Conservation (phyloP, 2,329 filamentous ascomycete species). For the Aspergillus sojae region DNA sequence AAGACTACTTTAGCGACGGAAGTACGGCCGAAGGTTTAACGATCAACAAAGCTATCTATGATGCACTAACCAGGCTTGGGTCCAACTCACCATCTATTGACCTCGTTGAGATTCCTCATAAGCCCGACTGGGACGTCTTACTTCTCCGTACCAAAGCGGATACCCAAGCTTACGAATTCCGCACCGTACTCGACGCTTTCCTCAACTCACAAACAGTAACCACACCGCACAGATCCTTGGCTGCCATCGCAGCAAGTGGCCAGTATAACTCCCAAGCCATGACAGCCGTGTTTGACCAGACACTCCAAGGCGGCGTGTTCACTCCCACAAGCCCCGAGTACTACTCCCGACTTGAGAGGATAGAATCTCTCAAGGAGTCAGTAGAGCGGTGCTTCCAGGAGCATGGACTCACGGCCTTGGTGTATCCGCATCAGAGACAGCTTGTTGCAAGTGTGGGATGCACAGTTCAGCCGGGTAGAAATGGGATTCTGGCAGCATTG, state of each 20-base stretch:
- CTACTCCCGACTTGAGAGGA: conserved; percentile 47
- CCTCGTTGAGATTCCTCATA: conserved; percentile 1
- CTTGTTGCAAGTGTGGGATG: conserved; percentile 62
- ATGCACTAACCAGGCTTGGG: conserved; percentile 38
- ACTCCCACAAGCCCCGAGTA: conserved; percentile 58
- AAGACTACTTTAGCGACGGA: conserved; percentile 2
- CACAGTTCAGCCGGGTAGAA: conserved; percentile 61
- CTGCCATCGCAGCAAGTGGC: conserved; percentile 53
- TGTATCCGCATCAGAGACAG: conserved; percentile 68
- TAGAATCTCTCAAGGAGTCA: conserved; percentile 55
- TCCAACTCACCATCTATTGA: neutral
- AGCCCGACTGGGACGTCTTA: conserved; percentile 19
- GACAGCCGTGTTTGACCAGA: conserved; percentile 60
- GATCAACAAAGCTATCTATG: conserved; percentile 58
- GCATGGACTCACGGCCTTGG: conserved; percentile 58
- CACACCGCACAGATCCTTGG: conserved; percentile 42
- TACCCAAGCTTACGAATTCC: conserved; percentile 64
- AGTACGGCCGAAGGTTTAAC: conserved; percentile 31
- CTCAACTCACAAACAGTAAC: conserved; percentile 43
- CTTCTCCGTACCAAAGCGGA: conserved; percentile 52
- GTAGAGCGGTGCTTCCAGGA: conserved; percentile 55
- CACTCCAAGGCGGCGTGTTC: conserved; percentile 55
- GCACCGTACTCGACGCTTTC: conserved; percentile 59
- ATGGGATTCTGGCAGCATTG: conserved; percentile 58
- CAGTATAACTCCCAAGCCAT: conserved; percentile 56